Conservation (phyloP, 2,329 filamentous ascomycete genomes). For the Phialemoniopsis sp. region DNA sequence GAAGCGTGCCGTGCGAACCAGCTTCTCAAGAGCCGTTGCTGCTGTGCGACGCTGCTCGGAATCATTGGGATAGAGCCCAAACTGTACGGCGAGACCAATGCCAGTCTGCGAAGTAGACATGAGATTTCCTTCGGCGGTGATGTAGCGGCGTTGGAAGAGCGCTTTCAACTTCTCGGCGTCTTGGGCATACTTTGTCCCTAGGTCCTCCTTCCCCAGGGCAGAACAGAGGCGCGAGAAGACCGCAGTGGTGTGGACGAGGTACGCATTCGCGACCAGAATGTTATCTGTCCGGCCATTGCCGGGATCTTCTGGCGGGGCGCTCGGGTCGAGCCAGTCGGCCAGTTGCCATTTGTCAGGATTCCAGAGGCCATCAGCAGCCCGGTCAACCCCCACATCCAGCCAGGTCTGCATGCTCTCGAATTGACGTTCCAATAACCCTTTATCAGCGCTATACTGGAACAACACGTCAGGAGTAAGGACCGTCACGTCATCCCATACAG, state of each 20-base stretch:
- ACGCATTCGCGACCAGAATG: conserved; percentile 29
- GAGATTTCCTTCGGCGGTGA: no score
- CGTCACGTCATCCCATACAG: conserved; percentile 26
- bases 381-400: conserved; percentile 18
- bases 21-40: neutral
- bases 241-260: conserved; percentile 26
- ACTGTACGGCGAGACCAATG: no score
- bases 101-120: no score
- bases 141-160: no score
- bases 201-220: no score
- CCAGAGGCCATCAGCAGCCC: conserved; percentile 26
- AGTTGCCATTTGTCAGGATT: conserved; percentile 22
- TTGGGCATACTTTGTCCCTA: no score
- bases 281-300: conserved; percentile 23
- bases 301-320: conserved; percentile 26
- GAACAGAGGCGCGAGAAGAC: conserved; percentile 19
- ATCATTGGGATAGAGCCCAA: no score
- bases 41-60: neutral
- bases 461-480: conserved; percentile 23
- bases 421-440: no score
- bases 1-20: conserved; percentile 10
- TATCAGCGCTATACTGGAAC: no score
- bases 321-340: conserved; percentile 36
- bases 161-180: no score
- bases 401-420: no score